Conservation (phyloP, 2,329 filamentous ascomycete species). For the Colletotrichum abscissum region DNA sequence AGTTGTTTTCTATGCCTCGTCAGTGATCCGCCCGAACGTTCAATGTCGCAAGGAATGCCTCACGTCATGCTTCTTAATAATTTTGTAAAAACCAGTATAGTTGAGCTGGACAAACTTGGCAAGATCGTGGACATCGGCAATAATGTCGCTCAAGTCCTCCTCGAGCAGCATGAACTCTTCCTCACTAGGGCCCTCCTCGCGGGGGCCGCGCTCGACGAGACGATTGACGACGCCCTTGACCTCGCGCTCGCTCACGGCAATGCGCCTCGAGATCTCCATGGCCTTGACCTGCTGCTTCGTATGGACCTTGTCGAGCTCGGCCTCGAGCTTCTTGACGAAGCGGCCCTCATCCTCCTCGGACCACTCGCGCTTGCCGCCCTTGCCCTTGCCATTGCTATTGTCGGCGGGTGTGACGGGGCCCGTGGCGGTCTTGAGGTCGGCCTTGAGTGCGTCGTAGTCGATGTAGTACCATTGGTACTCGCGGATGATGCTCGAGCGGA, state of each 20-base stretch:
- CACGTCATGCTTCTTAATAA: constrained; percentile 99
- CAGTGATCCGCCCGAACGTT: neutral
- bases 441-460: constrained; percentile 94
- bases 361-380: constrained; percentile 70
- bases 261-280: constrained; percentile 92
- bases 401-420: constrained; percentile 50
- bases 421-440: constrained; percentile 81
- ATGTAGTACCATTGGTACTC: constrained; percentile 99
- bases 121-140: constrained; percentile 97
- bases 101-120: constrained; percentile 99
- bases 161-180: constrained; percentile 95
- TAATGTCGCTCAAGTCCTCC: constrained; percentile 96
- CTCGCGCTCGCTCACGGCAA: constrained; percentile 87
- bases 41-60: constrained; percentile 47
- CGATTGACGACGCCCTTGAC: constrained; percentile 87
- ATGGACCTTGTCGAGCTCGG: constrained; percentile 96
- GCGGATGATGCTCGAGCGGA: constrained; percentile 94
- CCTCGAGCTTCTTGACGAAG: constrained; percentile 89
- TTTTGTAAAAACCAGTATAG: constrained; percentile 99
- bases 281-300: constrained; percentile 98
- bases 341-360: constrained; percentile 89
- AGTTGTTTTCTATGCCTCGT: constrained; percentile 80
- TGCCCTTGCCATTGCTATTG: constrained; percentile 42
- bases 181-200: constrained; percentile 75
- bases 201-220: constrained; percentile 71